Evolutionary conservation across 257 asterid species (phyloP).

Genomic region (Catharanthus roseus): DNA sequence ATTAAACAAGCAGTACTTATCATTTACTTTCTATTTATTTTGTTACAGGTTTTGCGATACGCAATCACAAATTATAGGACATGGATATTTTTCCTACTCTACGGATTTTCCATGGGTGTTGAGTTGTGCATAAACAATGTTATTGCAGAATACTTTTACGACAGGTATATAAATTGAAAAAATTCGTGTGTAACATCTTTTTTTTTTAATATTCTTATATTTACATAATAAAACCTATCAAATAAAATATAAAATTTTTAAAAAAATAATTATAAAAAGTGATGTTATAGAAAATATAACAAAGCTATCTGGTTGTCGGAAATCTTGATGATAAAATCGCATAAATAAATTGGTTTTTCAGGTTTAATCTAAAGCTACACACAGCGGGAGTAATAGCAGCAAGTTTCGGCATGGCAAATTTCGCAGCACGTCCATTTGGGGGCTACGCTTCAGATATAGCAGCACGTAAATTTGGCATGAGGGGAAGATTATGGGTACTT

Average conservation of each 20-base stretch:
- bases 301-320: neutral
- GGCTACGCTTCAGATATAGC: conserved; percentile 41
- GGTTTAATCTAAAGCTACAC: conserved; percentile 54
- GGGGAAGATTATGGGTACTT: conserved; percentile 51
- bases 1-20: no score
- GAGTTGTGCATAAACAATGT: conserved; percentile 49
- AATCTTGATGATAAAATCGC: neutral
- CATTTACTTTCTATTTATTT: neutral
- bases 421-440: conserved; percentile 45
- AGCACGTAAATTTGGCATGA: conserved; percentile 47
- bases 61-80: conserved; percentile 54
- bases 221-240: no score
- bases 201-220: no score
- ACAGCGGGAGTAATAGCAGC: conserved; percentile 54
- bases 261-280: no score
- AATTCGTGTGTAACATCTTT: no score
- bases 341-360: neutral
- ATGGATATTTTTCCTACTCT: conserved; percentile 52
- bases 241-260: no score
- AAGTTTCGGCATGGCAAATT: conserved; percentile 55
- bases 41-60: conserved; percentile 32
- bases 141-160: conserved; percentile 51
- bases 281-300: no score
- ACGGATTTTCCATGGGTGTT: conserved; percentile 59
- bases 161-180: no score